A percentile compares a stretch with the other conserved stretches of the same genome.
phyloP scores from a whole-genome alignment of 352 stramenopile species.

The Stramenopiles sp. region DNA sequence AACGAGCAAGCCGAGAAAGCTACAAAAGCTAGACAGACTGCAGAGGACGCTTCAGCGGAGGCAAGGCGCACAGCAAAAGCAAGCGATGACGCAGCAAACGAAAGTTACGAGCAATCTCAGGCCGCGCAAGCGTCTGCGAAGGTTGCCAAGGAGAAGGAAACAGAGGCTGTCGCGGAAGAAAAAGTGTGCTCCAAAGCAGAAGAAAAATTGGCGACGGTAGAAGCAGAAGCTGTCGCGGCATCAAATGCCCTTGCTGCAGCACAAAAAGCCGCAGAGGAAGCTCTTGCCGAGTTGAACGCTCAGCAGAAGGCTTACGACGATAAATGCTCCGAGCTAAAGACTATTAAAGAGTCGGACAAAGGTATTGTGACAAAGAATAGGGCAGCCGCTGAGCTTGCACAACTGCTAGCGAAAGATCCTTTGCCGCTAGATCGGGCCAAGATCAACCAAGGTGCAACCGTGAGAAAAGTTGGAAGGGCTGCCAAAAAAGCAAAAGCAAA shows the following conservation, averaged over 20 bases:
- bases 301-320: conserved; percentile 21
- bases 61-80: too few species aligned
- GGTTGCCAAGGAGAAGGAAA: too few species aligned
- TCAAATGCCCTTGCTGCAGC: too few species aligned
- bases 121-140: too few species aligned
- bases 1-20: conserved; percentile 19
- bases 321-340: not conserved
- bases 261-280: not conserved
- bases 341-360: not conserved
- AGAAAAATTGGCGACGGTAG: too few species aligned
- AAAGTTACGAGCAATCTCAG: conserved; percentile 21
- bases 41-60: too few species aligned
- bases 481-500: not conserved
- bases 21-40: too few species aligned
- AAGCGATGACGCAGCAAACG: conserved; percentile 18
- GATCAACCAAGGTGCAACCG: conserved; percentile 27
- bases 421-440: conserved; percentile 24
- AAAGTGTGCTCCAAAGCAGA: too few species aligned
- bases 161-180: conserved; percentile 22
- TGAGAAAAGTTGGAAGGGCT: conserved; percentile 23
- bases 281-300: conserved; percentile 9
- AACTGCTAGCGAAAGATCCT: conserved; percentile 26
- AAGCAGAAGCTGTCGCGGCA: too few species aligned
- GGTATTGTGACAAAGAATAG: conserved; percentile 31
- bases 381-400: conserved; percentile 29